These are phyloP conservation scores for Hyaloscypha finlandica DNA, from an alignment of 495 filamentous ascomycete species.

Conservation along the genomic window DNA sequence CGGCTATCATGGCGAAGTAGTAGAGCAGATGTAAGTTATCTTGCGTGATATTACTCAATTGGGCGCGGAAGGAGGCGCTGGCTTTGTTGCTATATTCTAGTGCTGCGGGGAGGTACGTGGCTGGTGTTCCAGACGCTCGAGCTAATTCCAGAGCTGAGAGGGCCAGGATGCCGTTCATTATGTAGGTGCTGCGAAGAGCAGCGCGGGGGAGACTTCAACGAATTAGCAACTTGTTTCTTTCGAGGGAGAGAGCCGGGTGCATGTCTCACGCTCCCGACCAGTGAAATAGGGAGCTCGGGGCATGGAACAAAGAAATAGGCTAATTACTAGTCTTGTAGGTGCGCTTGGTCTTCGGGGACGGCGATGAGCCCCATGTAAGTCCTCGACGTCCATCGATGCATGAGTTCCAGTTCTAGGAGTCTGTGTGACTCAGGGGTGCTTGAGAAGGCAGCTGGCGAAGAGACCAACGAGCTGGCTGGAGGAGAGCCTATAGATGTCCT, in stretches of 20 bases:
- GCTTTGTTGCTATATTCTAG: constrained; percentile 38
- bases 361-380: constrained; percentile 38
- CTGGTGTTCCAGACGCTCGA: constrained; percentile 20
- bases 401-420: constrained; percentile 39
- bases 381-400: constrained; percentile 39
- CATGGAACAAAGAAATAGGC: too few species aligned
- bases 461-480: not conserved
- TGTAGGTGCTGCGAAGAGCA: constrained; percentile 34
- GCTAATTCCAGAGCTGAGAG: constrained; percentile 38
- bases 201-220: constrained; percentile 27
- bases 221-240: too few species aligned
- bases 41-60: constrained; percentile 32
- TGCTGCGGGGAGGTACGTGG: constrained; percentile 34
- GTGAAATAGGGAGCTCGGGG: too few species aligned
- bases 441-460: constrained; percentile 16
- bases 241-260: too few species aligned
- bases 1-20: constrained; percentile 38
- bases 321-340: constrained; percentile 28
- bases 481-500: not conserved
- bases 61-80: constrained; percentile 36
- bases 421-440: constrained; percentile 29
- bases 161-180: constrained; percentile 39
- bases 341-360: constrained; percentile 34
- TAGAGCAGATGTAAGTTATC: constrained; percentile 35
- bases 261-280: too few species aligned